Evolutionary conservation across 371 early-diverging fungal genomes (phyloP).

Genomic region (Globomyces sp.): DNA sequence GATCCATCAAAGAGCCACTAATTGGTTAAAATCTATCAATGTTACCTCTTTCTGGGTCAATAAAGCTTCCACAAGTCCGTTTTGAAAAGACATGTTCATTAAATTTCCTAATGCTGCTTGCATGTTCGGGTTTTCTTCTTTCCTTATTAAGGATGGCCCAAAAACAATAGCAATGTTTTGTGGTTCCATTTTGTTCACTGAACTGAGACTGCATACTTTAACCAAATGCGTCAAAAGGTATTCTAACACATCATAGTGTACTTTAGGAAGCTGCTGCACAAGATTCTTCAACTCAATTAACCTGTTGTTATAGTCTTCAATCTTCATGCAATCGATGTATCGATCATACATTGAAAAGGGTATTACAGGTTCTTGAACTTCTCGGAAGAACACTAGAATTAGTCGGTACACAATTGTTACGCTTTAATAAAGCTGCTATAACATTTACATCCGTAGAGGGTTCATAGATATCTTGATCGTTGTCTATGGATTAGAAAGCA

Average conservation of each 20-base stretch:
- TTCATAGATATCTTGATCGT: slow-evolving; percentile 37
- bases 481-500: slow-evolving; percentile 14
- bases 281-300: slow-evolving; percentile 67
- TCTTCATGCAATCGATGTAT: slow-evolving; percentile 72
- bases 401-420: slow-evolving; percentile 24
- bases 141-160: slow-evolving; percentile 55
- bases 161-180: slow-evolving; percentile 82
- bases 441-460: slow-evolving; percentile 69
- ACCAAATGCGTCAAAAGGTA: slow-evolving; percentile 70
- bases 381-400: slow-evolving; percentile 68
- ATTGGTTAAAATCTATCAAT: neutral
- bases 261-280: slow-evolving; percentile 67
- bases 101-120: slow-evolving; percentile 40
- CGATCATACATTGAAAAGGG: slow-evolving; percentile 74
- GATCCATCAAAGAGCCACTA: slow-evolving; percentile 44
- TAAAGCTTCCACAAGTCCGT: slow-evolving; percentile 47
- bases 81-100: slow-evolving; percentile 53
- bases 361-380: slow-evolving; percentile 73
- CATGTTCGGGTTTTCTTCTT: slow-evolving; percentile 34
- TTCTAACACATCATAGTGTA: slow-evolving; percentile 68
- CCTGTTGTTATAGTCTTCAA: slow-evolving; percentile 70
- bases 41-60: slow-evolving; percentile 42
- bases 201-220: slow-evolving; percentile 59
- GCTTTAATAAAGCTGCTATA: slow-evolving; percentile 70
- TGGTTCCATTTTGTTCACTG: slow-evolving; percentile 84